Evolutionary conservation across 2,329 filamentous ascomycete species (phyloP).

Genomic region (Ascochyta viciae-villosae): DNA sequence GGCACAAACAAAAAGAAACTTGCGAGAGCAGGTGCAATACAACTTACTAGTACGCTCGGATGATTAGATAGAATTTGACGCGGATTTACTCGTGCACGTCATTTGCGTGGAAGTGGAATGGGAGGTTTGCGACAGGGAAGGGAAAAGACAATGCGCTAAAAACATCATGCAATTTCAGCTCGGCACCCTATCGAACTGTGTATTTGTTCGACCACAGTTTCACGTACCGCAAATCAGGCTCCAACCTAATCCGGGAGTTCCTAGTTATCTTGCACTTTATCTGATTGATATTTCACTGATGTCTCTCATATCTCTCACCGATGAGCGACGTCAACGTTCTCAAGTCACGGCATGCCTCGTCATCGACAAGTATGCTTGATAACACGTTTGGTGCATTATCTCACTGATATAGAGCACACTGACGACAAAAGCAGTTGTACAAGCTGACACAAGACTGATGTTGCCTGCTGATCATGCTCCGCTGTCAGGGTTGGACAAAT

Average conservation of each 20-base stretch:
- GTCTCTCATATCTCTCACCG: too few species aligned
- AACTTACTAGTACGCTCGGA: conserved; percentile 25
- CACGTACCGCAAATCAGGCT: conserved; percentile 12
- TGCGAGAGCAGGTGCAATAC: conserved; percentile 17
- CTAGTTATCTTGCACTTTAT: neutral
- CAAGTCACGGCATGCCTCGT: neutral
- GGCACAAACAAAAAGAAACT: conserved; percentile 21
- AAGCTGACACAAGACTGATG: neutral
- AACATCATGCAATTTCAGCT: conserved; percentile 47
- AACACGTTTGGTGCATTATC: neutral
- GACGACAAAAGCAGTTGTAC: neutral
- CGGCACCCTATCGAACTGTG: conserved; percentile 41
- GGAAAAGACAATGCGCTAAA: conserved; percentile 41
- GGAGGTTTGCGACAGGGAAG: conserved; percentile 34
- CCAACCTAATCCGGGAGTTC: neutral
- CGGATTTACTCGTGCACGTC: conserved; percentile 25
- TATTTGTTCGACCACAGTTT: conserved; percentile 32
- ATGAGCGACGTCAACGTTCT: neutral
- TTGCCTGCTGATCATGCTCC: neutral
- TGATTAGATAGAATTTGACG: conserved; percentile 17
- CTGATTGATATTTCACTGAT: neutral
- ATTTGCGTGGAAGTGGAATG: conserved; percentile 39
- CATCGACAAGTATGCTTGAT: neutral
- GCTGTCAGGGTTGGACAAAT: neutral
- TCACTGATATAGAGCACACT: neutral